phyloP scores from a whole-genome alignment of 116 monocot genomes.

The Papilionanthe hybrid region DNA sequence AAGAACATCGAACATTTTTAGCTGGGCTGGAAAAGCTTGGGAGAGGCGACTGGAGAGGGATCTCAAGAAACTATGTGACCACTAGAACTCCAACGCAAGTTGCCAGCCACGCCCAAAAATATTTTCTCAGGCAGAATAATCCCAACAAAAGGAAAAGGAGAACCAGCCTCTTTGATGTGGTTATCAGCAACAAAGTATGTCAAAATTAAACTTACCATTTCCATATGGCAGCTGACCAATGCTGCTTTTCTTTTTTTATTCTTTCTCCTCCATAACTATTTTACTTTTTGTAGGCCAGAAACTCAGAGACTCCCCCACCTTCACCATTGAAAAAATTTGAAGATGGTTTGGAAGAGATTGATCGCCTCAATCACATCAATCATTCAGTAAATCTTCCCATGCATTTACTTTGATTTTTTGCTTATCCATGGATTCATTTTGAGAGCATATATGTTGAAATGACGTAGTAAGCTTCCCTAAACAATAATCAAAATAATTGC shows the following conservation, averaged over 20 bases:
- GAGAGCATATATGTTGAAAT: not conserved
- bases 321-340: conserved; percentile 10
- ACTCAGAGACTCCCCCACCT: conserved; percentile 7
- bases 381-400: conserved; percentile 20
- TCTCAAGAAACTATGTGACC: conserved; percentile 67
- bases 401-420: not conserved
- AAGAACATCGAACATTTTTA: conserved; percentile 79
- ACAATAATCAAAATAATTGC: not conserved
- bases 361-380: conserved; percentile 2
- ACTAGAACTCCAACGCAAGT: conserved; percentile 86
- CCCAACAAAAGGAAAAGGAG: conserved; percentile 59
- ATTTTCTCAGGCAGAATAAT: conserved; percentile 67
- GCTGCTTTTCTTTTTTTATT: not conserved
- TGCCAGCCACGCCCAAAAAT: conserved; percentile 87
- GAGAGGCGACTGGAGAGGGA: conserved; percentile 94
- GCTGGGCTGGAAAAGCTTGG: conserved; percentile 70
- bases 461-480: not conserved
- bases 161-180: conserved; percentile 56
- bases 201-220: not conserved
- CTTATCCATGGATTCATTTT: not conserved
- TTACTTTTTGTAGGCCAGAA: conserved; percentile 9
- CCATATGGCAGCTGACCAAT: not conserved
- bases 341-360: conserved; percentile 10
- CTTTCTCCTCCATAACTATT: not conserved
- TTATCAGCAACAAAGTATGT: conserved; percentile 35